Evolutionary conservation across 306 rosid genomes (phyloP).

Genomic region (Dicorynia guianensis): DNA sequence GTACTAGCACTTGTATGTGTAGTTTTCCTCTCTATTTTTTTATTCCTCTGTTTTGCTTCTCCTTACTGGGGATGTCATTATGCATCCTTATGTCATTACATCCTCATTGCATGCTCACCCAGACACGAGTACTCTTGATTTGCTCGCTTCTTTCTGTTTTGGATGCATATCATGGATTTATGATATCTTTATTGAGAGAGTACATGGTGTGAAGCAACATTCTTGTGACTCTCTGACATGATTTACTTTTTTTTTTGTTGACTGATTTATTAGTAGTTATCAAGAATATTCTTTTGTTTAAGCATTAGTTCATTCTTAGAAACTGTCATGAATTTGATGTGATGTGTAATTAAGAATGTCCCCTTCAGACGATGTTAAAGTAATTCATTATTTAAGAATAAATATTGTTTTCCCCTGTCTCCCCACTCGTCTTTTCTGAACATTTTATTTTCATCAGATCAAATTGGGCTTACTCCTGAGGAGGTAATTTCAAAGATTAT

Average conservation of each 20-base stretch:
- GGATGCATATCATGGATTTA: background rate
- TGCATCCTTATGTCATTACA: background rate
- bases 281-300: background rate
- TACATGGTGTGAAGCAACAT: conserved; percentile 18
- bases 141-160: conserved; percentile 18
- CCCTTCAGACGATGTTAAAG: conserved; percentile 9
- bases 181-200: background rate
- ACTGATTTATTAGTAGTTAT: conserved; percentile 9
- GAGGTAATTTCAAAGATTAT: conserved; percentile 93
- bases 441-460: conserved; percentile 64
- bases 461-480: conserved; percentile 96
- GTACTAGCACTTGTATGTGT: background rate
- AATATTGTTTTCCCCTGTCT: conserved; percentile 1
- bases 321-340: background rate
- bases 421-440: conserved; percentile 30
- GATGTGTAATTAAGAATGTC: background rate
- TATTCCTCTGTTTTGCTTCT: background rate
- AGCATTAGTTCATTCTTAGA: conserved; percentile 20
- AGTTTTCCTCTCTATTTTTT: background rate
- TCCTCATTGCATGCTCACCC: conserved; percentile 10
- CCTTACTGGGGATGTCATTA: background rate
- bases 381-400: background rate
- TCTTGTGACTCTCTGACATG: background rate
- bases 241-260: background rate
- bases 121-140: background rate